Percentiles rank a stretch among this genome's conserved stretches.
Evolutionary conservation across 345 rosid genomes (phyloP).

Genomic region (Pugionium dolabratum): DNA sequence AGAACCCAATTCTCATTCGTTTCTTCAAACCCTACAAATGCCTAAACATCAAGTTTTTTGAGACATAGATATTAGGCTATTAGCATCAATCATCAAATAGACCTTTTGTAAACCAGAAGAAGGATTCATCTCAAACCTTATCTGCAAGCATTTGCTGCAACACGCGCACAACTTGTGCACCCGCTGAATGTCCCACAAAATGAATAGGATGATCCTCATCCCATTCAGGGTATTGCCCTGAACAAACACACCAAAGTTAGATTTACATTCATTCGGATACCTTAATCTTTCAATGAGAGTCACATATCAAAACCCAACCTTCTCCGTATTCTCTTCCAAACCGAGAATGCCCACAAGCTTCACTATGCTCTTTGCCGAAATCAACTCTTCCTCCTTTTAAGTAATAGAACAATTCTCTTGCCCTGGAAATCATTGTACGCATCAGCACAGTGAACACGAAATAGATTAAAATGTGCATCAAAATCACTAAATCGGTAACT

Average conservation of each 20-base stretch:
- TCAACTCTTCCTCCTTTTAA: slow-evolving; percentile 94
- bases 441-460: slow-evolving; percentile 27
- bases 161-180: slow-evolving; percentile 95
- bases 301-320: slow-evolving; percentile 48
- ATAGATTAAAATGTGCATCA: slow-evolving; percentile 2
- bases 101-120: slow-evolving; percentile 1
- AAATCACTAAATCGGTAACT: background rate
- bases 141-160: slow-evolving; percentile 99
- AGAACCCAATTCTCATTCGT: slow-evolving; percentile 89
- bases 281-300: background rate
- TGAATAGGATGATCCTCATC: slow-evolving; percentile 94
- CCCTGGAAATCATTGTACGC: slow-evolving; percentile 40
- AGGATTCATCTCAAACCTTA: slow-evolving; percentile 51
- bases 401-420: slow-evolving; percentile 91
- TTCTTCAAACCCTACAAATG: slow-evolving; percentile 74
- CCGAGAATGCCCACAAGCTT: slow-evolving; percentile 81
- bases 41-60: slow-evolving; percentile 45
- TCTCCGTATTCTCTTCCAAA: slow-evolving; percentile 75
- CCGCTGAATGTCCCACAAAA: slow-evolving; percentile 96
- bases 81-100: slow-evolving; percentile 8
- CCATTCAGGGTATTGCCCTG: slow-evolving; percentile 95
- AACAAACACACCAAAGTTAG: slow-evolving; percentile 30
- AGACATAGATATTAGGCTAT: slow-evolving; percentile 10
- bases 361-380: slow-evolving; percentile 93
- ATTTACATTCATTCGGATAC: background rate